phyloP scores from a whole-genome alignment of 768 basidiomycete species.

The Boletus coccyginus region DNA sequence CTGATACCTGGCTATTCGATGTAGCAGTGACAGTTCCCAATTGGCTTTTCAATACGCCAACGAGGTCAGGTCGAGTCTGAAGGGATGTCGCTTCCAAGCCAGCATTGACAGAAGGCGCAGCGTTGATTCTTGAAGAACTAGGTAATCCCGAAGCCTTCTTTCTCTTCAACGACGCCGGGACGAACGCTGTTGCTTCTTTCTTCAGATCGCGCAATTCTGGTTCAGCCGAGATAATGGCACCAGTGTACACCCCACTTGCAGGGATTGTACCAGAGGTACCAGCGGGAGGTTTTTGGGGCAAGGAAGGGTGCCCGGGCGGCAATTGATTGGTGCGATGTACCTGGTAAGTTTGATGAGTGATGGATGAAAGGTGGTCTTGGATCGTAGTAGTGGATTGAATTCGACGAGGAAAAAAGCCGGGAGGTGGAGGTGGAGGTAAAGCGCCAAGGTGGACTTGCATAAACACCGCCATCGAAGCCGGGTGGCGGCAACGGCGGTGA shows the following conservation, averaged over 20 bases:
- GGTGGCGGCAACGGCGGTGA: constrained; percentile 14
- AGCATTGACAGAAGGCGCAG: constrained; percentile 55
- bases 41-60: constrained; percentile 58
- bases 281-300: constrained; percentile 40
- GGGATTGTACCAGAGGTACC: constrained; percentile 37
- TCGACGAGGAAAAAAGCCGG: constrained; percentile 63
- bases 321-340: constrained; percentile 54
- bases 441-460: constrained; percentile 14
- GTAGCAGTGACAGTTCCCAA: constrained; percentile 44
- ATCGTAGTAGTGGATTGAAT: constrained; percentile 49
- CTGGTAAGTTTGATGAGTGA: constrained; percentile 78
- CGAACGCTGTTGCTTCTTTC: constrained; percentile 91
- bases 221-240: constrained; percentile 77
- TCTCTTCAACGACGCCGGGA: constrained; percentile 79
- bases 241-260: constrained; percentile 39
- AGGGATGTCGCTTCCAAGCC: constrained; percentile 23
- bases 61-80: constrained; percentile 61
- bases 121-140: constrained; percentile 49
- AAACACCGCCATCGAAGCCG: constrained; percentile 7
- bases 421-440: constrained; percentile 46
- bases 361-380: constrained; percentile 75
- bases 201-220: constrained; percentile 91
- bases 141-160: constrained; percentile 48
- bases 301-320: constrained; percentile 38
- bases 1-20: constrained; percentile 12